phyloP scores from a whole-genome alignment of 495 filamentous ascomycete genomes.

The Penicillium pancosmium region DNA sequence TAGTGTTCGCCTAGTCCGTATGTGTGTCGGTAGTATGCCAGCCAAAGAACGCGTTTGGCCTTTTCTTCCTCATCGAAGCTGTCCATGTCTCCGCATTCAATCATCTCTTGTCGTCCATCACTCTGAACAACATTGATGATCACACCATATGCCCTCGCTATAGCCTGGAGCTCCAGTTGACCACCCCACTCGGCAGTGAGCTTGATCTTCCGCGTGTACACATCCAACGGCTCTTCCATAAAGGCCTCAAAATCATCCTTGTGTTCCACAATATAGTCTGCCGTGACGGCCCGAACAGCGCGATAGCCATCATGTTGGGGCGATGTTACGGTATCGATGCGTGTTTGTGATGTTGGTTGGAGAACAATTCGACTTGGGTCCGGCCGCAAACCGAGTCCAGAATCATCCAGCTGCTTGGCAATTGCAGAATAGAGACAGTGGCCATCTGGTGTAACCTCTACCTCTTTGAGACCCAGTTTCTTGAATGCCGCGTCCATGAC shows the following conservation, averaged over 20 bases:
- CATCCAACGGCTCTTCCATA: slow-evolving; percentile 78
- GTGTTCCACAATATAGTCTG: slow-evolving; percentile 59
- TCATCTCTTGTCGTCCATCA: slow-evolving; percentile 74
- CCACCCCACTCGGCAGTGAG: slow-evolving; percentile 97
- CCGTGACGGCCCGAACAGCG: slow-evolving; percentile 52
- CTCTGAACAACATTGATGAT: slow-evolving; percentile 85
- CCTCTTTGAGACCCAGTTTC: slow-evolving; percentile 65
- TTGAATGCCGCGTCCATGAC: slow-evolving; percentile 68
- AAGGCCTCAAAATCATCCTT: slow-evolving; percentile 67
- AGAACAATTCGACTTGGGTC: slow-evolving; percentile 45
- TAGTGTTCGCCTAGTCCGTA: slow-evolving; percentile 97
- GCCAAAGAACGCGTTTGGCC: slow-evolving; percentile 65
- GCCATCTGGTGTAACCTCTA: slow-evolving; percentile 84
- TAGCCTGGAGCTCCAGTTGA: slow-evolving; percentile 82
- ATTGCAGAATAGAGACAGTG: slow-evolving; percentile 96
- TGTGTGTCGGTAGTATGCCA: slow-evolving; percentile 92
- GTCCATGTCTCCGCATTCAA: slow-evolving; percentile 55
- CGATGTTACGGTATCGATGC: slow-evolving; percentile 46
- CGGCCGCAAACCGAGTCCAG: slow-evolving; percentile 49
- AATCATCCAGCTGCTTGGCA: slow-evolving; percentile 71
- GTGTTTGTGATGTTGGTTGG: slow-evolving; percentile 38
- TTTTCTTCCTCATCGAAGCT: slow-evolving; percentile 49
- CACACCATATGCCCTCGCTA: slow-evolving; percentile 80
- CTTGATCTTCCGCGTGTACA: slow-evolving; percentile 74
- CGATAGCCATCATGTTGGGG: slow-evolving; percentile 49